Base-by-base conservation (phyloP, 371 early-diverging fungal genomes). In the Mucor irregularis region DNA sequence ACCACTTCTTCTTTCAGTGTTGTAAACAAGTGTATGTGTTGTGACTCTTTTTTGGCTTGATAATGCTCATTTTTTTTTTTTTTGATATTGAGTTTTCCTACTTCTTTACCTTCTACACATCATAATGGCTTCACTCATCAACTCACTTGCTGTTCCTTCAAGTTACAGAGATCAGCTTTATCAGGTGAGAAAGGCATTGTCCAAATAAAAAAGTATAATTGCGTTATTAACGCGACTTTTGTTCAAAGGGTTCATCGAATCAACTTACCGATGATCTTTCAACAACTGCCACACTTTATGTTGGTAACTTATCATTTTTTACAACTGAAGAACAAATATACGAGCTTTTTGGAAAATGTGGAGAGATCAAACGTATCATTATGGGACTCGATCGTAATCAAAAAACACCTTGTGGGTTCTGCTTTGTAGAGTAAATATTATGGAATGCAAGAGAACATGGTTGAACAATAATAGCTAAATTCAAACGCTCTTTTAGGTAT, bases 261-360 rank as follows among this genome's bases (percentile, higher is more conserved):
- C 88, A 93, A 62, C 83, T 88, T 58, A 70, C 77, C 8, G 71
- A 76, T 35, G 90, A 89, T 49, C 80, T 94, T 25, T 76, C 82
- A 10, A 75, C 75, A 16, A 86, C 88, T 8, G 78, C 87, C 0
- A 99, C 99, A 10, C 83, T 99, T 24, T 99, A 99, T 64, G 90
- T 98, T 26, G 99, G 99, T 54, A 99, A 99, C 77, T 78, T 99
- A 29, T 93, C 95, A 8, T 98, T 97, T 68, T 97, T 87, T 76
- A 99, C 98, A 5, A 94, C 97, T 4, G 99, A 99, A 77, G 99
- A 98, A 81, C 99, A 99, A 74, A 87, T 99, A 24, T 90, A 95
- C 71, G 96, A 95, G 60, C 76, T 99, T 7, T 99, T 99, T 75
- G 88, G 94, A 11, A 96, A 94, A 76, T 86, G 88, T 63, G 99